Conservation (phyloP, 2,329 filamentous ascomycete species). For the Didymella segeticola region DNA sequence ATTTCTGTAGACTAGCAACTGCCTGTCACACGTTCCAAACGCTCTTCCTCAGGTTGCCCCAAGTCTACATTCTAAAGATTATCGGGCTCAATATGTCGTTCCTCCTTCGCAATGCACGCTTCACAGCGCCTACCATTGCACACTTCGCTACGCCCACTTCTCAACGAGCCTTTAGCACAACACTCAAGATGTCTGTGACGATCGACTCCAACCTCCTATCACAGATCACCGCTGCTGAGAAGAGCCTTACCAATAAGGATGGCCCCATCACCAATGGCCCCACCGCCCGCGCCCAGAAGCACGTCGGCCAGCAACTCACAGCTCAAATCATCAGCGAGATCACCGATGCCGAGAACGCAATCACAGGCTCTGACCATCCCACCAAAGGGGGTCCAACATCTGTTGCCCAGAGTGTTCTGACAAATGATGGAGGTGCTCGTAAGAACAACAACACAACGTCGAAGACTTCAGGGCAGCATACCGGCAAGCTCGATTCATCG, state of each 20-base stretch:
- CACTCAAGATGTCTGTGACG: conserved; percentile 21
- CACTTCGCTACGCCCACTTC: conserved; percentile 15
- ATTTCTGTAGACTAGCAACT: neutral
- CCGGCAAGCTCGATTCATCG: conserved; percentile 33
- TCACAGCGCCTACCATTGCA: conserved; percentile 16
- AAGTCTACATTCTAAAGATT: neutral
- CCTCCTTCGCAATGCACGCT: conserved; percentile 21
- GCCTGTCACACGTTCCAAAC: neutral
- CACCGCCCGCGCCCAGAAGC: conserved; percentile 52
- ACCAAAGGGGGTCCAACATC: conserved; percentile 51
- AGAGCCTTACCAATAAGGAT: conserved; percentile 46
- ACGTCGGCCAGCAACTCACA: conserved; percentile 43
- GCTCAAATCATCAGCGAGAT: conserved; percentile 50
- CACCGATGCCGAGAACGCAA: conserved; percentile 51
- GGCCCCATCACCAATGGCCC: conserved; percentile 49
- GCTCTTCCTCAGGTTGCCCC: neutral
- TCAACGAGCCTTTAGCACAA: conserved; percentile 23
- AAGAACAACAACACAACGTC: neutral
- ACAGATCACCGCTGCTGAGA: conserved; percentile 51
- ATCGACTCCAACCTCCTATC: conserved; percentile 51
- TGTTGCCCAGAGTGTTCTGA: conserved; percentile 42
- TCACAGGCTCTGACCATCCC: conserved; percentile 44
- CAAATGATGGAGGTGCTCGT: neutral
- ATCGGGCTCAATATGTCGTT: conserved; percentile 13
- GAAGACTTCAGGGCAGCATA: conserved; percentile 12